Evolutionary conservation across 2,329 filamentous ascomycete species (phyloP).

Genomic region (Stemphylium vesicarium): DNA sequence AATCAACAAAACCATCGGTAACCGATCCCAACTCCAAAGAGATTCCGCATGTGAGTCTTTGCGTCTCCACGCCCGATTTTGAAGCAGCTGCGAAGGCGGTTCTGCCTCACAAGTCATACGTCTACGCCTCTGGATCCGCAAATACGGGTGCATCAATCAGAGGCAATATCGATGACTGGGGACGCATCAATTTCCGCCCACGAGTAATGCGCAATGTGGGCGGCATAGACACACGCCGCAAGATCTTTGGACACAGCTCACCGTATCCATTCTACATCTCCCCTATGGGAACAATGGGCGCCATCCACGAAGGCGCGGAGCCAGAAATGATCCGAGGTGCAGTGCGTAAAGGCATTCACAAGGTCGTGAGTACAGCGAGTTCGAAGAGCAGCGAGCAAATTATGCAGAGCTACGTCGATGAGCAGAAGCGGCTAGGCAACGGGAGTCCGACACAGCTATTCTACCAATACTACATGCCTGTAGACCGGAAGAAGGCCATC

Average conservation of each 20-base stretch:
- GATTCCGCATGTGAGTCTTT: constrained; percentile 39
- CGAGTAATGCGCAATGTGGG: constrained; percentile 47
- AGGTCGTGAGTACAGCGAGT: constrained; percentile 46
- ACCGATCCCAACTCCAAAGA: constrained; percentile 26
- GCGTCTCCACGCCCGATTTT: constrained; percentile 42
- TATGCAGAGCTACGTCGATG: constrained; percentile 36
- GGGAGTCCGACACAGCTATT: constrained; percentile 40
- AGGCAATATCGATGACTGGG: constrained; percentile 43
- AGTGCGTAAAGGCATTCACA: constrained; percentile 43
- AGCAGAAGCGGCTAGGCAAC: constrained; percentile 32
- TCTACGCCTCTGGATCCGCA: constrained; percentile 45
- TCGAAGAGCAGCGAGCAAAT: constrained; percentile 43
- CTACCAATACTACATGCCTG: constrained; percentile 48
- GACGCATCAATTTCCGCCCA: constrained; percentile 45
- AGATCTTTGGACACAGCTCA: constrained; percentile 44
- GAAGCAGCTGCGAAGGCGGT: constrained; percentile 41
- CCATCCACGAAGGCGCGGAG: constrained; percentile 46
- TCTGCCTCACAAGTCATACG: constrained; percentile 41
- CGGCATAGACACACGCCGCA: constrained; percentile 36
- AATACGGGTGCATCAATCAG: constrained; percentile 42
- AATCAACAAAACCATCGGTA: constrained; percentile 23
- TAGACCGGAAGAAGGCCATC: constrained; percentile 38
- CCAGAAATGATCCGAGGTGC: constrained; percentile 46
- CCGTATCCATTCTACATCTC: constrained; percentile 50
- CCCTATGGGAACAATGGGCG: constrained; percentile 47